Base-by-base conservation (phyloP, 2,329 filamentous ascomycete species). In the Phialemoniopsis sp. region DNA sequence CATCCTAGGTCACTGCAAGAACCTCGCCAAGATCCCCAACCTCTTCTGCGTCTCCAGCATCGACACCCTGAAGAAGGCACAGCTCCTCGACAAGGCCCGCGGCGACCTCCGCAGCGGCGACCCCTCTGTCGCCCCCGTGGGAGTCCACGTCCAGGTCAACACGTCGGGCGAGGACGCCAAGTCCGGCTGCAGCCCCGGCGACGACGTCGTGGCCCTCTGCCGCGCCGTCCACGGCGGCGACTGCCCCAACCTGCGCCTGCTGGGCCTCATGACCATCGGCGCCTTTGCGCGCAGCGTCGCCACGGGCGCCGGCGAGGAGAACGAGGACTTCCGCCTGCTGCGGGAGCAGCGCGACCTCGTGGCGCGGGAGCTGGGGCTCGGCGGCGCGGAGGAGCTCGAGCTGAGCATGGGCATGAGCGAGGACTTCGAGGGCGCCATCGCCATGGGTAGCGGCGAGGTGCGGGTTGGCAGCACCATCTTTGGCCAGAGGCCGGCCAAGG, bases 351-450 rank as follows among this genome's bases (percentile, higher is more conserved):
- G 87, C 40, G 86, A 94, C 58, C 62, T 78, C 13, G 80, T 96
- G 3, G 77, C 73, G 3, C 56, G 65, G 54, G 83, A 82, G 49
- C 54, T 90, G 37, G 78, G 70, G 0, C 50, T 80, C 31, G 56
- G 55, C 1, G 39, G 67, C 36, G 58, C 70, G 13, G 64, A 68
- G n/a, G 72, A 73, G 44, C 58, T 96, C 52, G 89, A 96, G 69
- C 62, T 97, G 63, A 96, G 90, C 63, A 98, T 98, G 91, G 91
- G 91, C 7, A 98, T 98, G 93, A 96, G 89, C 58, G 82, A 88
- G 55, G 93, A 98, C 62, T 98, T 91, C 60, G 90, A 95, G 68
- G 86, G 84, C 8, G 93, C 93, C 1, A 83, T 97, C 55, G 66
- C 63, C 12, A 69, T 89, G 69, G 93, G 93, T 0, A 96, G 90